These are phyloP conservation scores for Dalbergia oliveri DNA, from an alignment of 306 rosid species.

Conservation along the genomic window DNA sequence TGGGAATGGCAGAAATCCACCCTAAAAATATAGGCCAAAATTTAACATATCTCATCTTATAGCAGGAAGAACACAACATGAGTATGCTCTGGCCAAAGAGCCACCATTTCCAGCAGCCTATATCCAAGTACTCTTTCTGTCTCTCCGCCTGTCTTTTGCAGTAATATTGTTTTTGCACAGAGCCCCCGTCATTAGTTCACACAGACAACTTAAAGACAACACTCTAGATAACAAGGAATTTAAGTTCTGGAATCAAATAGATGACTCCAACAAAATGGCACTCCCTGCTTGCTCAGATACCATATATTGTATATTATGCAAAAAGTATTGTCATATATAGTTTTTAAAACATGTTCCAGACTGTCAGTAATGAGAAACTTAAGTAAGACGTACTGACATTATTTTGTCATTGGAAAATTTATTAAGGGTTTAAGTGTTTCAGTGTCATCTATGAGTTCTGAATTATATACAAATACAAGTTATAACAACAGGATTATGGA, in stretches of 20 bases:
- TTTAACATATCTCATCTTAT: background rate
- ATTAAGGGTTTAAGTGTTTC: background rate
- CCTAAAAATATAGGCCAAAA: slow-evolving; percentile 5
- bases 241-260: slow-evolving; percentile 12
- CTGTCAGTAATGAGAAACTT: background rate
- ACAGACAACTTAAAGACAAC: slow-evolving; percentile 15
- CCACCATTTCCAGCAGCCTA: slow-evolving; percentile 15
- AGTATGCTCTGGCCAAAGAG: background rate
- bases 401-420: background rate
- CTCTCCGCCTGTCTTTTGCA: background rate
- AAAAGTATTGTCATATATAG: background rate
- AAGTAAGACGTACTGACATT: background rate
- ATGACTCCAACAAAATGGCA: background rate
- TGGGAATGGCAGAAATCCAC: background rate
- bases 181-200: slow-evolving; percentile 4
- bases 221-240: background rate
- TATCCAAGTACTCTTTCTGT: background rate
- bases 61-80: background rate
- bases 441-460: background rate
- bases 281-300: background rate
- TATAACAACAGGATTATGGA: background rate
- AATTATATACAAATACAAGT: background rate
- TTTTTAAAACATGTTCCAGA: slow-evolving; percentile 1
- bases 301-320: background rate
- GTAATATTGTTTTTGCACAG: background rate